phyloP scores from a whole-genome alignment of 768 basidiomycete species.

The Pulveroboletus sp. region DNA sequence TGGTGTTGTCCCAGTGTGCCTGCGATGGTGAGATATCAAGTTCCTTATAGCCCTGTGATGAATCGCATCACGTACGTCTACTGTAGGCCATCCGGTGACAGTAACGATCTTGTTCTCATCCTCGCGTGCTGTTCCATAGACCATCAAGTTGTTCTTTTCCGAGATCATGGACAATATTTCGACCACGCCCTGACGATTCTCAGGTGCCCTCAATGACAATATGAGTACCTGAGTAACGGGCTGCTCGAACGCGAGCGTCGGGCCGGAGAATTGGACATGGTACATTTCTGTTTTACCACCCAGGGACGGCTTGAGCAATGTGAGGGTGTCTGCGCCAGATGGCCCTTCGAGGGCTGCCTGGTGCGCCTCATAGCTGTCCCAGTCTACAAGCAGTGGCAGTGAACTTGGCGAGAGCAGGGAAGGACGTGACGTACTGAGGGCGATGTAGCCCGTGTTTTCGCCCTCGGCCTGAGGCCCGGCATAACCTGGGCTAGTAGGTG shows the following conservation, averaged over 20 bases:
- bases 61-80: no score
- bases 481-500: constrained; percentile 12
- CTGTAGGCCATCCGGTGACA: no score
- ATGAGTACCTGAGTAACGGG: no score
- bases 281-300: constrained; percentile 9
- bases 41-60: no score
- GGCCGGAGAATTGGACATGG: constrained; percentile 19
- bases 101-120: no score
- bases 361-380: constrained; percentile 25
- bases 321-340: constrained; percentile 7
- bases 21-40: no score
- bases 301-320: constrained; percentile 3
- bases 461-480: constrained; percentile 21
- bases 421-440: constrained; percentile 14
- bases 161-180: no score
- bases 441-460: constrained; percentile 6
- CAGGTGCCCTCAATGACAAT: no score
- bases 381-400: constrained; percentile 13
- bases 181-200: no score
- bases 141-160: no score
- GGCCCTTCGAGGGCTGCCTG: constrained; percentile 1
- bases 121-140: no score
- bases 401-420: neutral
- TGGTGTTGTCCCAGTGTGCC: no score
- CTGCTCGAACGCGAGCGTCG: constrained; percentile 9